Evolutionary conservation across 2,329 filamentous ascomycete species (phyloP).

Genomic region (Ilyonectria destructans): DNA sequence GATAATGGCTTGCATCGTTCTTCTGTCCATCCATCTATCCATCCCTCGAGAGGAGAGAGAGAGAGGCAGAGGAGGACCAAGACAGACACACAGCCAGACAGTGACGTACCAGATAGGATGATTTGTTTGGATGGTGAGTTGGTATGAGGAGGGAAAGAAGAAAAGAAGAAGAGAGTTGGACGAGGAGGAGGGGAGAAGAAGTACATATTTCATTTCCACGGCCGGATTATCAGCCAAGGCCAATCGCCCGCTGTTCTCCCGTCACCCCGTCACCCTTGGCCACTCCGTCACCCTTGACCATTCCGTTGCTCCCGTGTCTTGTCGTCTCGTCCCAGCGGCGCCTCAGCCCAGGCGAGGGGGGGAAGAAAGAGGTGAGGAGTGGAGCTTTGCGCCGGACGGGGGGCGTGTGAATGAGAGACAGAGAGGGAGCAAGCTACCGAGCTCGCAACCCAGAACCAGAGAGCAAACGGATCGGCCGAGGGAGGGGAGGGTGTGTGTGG

Average conservation of each 20-base stretch:
- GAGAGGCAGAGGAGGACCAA: neutral
- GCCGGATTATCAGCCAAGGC: constrained; percentile 40
- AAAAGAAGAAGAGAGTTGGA: constrained; percentile 28
- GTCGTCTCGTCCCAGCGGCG: neutral
- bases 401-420: constrained; percentile 10
- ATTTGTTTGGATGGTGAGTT: constrained; percentile 36
- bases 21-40: neutral
- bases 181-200: constrained; percentile 42
- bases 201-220: constrained; percentile 44
- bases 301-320: neutral
- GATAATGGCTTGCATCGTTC: neutral
- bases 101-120: constrained; percentile 21
- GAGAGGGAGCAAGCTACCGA: neutral
- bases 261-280: constrained; percentile 35
- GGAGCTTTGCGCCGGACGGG: neutral
- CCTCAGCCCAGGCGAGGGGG: constrained; percentile 20
- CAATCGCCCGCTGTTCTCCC: constrained; percentile 27
- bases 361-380: constrained; percentile 22
- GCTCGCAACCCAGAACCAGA: constrained; percentile 2
- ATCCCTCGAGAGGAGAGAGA: neutral
- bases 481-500: constrained; percentile 4
- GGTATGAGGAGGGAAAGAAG: constrained; percentile 40
- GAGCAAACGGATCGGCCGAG: constrained; percentile 14
- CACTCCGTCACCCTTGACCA: neutral
- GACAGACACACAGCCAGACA: neutral